These are phyloP conservation scores for Geoglossum cookeanum DNA, from an alignment of 2,329 filamentous ascomycete species.

Conservation along the genomic window DNA sequence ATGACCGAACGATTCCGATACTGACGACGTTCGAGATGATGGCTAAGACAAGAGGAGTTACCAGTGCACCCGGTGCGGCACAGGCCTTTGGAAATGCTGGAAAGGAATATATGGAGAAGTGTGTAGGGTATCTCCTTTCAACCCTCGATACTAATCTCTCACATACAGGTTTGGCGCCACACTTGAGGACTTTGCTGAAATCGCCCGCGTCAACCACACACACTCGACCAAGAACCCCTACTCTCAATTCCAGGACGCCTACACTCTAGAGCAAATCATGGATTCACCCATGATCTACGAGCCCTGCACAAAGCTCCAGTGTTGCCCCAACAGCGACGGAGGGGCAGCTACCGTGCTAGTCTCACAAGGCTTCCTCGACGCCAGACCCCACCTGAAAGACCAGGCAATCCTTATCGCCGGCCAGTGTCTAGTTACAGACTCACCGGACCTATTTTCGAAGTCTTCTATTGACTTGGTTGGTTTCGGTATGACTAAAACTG, in stretches of 20 bases:
- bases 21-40: slow-evolving; percentile 60
- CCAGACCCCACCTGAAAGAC: slow-evolving; percentile 58
- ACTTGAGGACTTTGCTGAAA: slow-evolving; percentile 79
- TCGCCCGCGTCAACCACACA: slow-evolving; percentile 78
- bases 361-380: slow-evolving; percentile 72
- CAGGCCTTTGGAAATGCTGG: slow-evolving; percentile 96
- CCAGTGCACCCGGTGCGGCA: slow-evolving; percentile 66
- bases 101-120: slow-evolving; percentile 87
- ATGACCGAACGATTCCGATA: slow-evolving; percentile 66
- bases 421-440: slow-evolving; percentile 73
- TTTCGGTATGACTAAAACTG: slow-evolving; percentile 62
- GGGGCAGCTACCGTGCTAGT: slow-evolving; percentile 77
- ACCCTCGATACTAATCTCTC: slow-evolving; percentile 1
- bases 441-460: slow-evolving; percentile 55
- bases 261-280: slow-evolving; percentile 68
- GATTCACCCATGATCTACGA: slow-evolving; percentile 59
- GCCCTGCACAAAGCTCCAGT: slow-evolving; percentile 93
- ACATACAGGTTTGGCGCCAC: slow-evolving; percentile 56
- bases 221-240: slow-evolving; percentile 90
- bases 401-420: slow-evolving; percentile 83
- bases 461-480: slow-evolving; percentile 79
- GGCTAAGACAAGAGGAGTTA: slow-evolving; percentile 60
- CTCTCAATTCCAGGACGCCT: slow-evolving; percentile 90
- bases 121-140: slow-evolving; percentile 10
- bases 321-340: slow-evolving; percentile 90